Conservation (phyloP, 148 eudicot species). For the Camellia granthamiana region DNA sequence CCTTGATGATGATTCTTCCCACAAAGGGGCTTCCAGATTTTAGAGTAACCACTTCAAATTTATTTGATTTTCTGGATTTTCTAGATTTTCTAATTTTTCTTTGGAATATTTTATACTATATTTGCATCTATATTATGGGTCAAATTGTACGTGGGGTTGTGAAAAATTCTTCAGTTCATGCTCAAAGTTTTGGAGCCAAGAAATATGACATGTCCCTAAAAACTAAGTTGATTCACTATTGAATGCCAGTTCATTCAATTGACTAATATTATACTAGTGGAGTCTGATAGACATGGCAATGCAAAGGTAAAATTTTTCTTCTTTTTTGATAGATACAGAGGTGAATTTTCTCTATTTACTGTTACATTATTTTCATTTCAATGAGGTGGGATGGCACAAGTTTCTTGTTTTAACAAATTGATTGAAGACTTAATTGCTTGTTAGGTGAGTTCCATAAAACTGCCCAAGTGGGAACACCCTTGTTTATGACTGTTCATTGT, state of each 20-base stretch:
- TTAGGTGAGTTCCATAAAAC: background rate
- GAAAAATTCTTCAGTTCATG: background rate
- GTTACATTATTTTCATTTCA: background rate
- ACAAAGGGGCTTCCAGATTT: too few species aligned
- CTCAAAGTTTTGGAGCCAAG: background rate
- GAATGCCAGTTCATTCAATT: background rate
- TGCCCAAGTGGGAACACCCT: background rate
- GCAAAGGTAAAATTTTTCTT: constrained; percentile 48
- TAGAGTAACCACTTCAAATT: too few species aligned
- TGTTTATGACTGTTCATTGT: background rate
- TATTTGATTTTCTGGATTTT: too few species aligned
- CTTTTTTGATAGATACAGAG: background rate
- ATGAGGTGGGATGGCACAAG: background rate
- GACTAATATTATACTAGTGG: constrained; percentile 12
- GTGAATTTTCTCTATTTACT: background rate
- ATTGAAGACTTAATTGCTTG: background rate
- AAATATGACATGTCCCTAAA: background rate
- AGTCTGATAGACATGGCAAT: constrained; percentile 38
- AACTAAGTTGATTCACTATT: constrained; percentile 8
- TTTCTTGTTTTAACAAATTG: background rate
- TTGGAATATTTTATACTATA: too few species aligned
- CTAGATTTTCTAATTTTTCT: too few species aligned
- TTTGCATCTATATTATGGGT: too few species aligned
- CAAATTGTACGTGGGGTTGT: too few species aligned
- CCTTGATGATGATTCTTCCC: too few species aligned